A percentile compares a stretch with the other conserved stretches of the same genome.
phyloP scores from a whole-genome alignment of 208 protist species.

The Naegleria fowleri region DNA sequence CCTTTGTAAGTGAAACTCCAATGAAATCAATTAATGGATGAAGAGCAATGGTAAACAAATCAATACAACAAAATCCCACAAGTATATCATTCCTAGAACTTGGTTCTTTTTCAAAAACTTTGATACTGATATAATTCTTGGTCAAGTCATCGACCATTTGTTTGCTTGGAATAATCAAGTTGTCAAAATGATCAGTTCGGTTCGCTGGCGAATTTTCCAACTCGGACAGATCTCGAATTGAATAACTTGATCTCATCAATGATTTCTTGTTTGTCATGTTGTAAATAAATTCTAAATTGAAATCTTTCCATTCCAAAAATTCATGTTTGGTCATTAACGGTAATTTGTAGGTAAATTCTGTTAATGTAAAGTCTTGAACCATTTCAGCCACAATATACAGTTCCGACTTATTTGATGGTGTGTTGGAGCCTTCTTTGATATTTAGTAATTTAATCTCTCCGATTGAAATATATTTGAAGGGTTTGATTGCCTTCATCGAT shows the following conservation, averaged over 20 bases:
- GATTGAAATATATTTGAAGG: background rate
- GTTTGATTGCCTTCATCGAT: background rate
- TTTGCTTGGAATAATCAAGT: background rate
- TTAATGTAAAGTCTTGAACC: background rate
- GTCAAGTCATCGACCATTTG: background rate
- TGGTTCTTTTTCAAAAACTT: background rate
- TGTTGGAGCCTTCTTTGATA: background rate
- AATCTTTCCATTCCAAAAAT: slow-evolving; percentile 3
- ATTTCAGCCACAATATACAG: background rate
- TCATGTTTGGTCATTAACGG: background rate
- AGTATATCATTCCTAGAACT: background rate
- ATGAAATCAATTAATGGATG: background rate
- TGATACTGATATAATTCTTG: background rate
- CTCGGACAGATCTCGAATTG: background rate
- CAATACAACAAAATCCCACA: background rate
- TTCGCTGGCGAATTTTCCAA: background rate
- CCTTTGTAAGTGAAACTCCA: background rate
- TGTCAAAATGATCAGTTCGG: background rate
- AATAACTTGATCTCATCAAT: background rate
- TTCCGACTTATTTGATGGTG: background rate
- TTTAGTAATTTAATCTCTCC: background rate
- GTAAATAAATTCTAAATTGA: background rate
- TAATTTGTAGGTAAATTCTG: background rate
- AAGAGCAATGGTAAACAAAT: background rate
- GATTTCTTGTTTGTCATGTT: background rate